Base-by-base conservation (phyloP, 176 grass and related monocot species). In the Carex littledalei region DNA sequence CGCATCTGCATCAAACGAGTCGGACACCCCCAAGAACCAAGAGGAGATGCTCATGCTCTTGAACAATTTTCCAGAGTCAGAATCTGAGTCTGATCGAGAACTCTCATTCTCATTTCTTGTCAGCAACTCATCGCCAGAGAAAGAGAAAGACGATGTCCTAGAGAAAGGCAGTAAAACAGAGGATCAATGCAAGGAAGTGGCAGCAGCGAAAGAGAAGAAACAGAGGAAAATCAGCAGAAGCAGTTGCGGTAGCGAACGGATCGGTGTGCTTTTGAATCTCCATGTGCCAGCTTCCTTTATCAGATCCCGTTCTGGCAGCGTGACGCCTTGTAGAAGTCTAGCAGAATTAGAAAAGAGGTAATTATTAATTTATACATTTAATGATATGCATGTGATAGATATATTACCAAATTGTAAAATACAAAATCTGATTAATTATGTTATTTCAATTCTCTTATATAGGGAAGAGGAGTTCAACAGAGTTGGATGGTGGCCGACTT, bases 221-320 rank as follows among this genome's bases (percentile, higher is more conserved):
- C 39, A n/a, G 45, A 84, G 35, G 32, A 84, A 17, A 67, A 70
- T 34, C 15, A 82, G 77, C 17, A 58, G 76, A 55, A 67, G 80
- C 37, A 5, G 37, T 5, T 5, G 37, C 2, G 81, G 81, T 13
- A 29, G 81, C 45, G 35, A 60, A 47, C 26, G 4, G n/a, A 61
- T 43, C 1, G 86, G 81, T 14, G 86, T 88, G 34, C 86, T 88
- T 67, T 56, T 88, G 26, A 88, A 88, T 82, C 64, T 88, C 15
- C 74, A 56, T 50, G 29, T 88, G 29, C 81, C 86, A 10, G 61
- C 1, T 57, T 18, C 59, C 20, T 56, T 68, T 45, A 84, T 39
- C 22, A 88, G 26, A 35, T 24, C 59, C 3, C 55, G 81, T 16
- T 65, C 45, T 1, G 53, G 58, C 15, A 68, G 67, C 5, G 13